Base-by-base conservation (phyloP, 148 eudicot species). In the Amaranthus palmeri region DNA sequence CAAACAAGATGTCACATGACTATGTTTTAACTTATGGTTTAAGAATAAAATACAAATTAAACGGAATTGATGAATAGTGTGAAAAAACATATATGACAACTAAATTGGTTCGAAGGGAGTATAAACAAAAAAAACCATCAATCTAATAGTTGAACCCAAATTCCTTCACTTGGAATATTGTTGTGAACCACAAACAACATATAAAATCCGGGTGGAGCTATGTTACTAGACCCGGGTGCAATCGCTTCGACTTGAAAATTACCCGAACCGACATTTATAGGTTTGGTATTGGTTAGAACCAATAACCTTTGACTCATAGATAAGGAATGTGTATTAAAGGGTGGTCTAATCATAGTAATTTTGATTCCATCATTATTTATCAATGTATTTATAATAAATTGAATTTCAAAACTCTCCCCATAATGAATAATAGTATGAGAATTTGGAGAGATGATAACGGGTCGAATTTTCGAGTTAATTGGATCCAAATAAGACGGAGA, bases 271-370 rank as follows among this genome's bases (percentile, higher is more conserved):
- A 17, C 54, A 0, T 0, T 25, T 8, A 65, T 68, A 4, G 55
- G 69, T 4, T 2, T 78, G 8, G 48, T 36, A 49, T 44, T 46
- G 49, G 68, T 65, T 13, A 79, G 68, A 18, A 70, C 79, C 41
- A 79, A 57, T 13, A 75, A 0, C 43, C 82, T 74, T 36, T 79
- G 82, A 44, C 80, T 86, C 88, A 88, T 88, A 0, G 93, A 78
- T 67, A 84, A 86, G 7, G 97, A 88, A 49, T 90, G 97, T 18
- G 97, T 92, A 43, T 67, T 82, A 55, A 92, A 92, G 6, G 92
- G 72, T 8, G 98, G 96, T 3, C 87, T 79, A 2, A 88, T 62
- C 86, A 91, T 75, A 6, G 91, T 87, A 10, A 93, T 82, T 43
- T 18, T 76, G 7, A 90, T 49, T 50, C 54, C 65, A 72, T 12